Evolutionary conservation across 176 grass and related monocot species (phyloP), one percentile per base, ranked within the genome.

Genomic region (Aegilops bicornis): DNA sequence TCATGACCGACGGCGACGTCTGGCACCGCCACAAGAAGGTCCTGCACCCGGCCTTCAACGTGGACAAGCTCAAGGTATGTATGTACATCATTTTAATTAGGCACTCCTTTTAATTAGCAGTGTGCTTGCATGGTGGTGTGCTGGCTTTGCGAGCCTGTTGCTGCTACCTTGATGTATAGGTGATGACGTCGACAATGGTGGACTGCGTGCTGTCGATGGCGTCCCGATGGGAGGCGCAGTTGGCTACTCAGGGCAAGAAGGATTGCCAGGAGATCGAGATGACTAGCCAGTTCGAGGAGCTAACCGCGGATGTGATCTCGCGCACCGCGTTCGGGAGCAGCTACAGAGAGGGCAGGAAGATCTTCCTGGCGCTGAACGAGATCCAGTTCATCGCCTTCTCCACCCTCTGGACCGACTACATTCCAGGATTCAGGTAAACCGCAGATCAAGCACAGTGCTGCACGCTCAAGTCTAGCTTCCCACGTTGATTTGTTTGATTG

Each of bases 11-110:
- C 77, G 90, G 93, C 25, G 47, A 91, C 19, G 85, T 88, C 12
- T 95, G 93, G 93, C 79, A 81, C 6, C 88, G 93, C 7, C 92
- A 94, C 76, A 80, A 71, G 54, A 92, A 76, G 77, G 85, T 90
- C 1, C 73, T 94, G 25, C 90, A 89, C 73, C 92, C 92, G 19
- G 92, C 90, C 27, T 94, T 94, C 90, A 80, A 86, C 85, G 80
- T 83, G 24, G 87, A 94, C 78, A 94, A 94, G 66, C 90, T 94
- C 82, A 94, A 94, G 92, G 89, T 88, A 47, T 13, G 11, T 45
- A 40, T 2, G 45, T 14, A 14, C 45, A 47, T 47, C 45, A 47
- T 47, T 13, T 27, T 27, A 27, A 27, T 47, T 47, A 43, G 40
- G 40, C 40, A 39, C 37, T 39, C 37, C 37, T 43, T 43, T 43